A percentile compares a stretch with the other conserved stretches of the same genome.
Conservation (phyloP, 176 grass and related monocot genomes). For the Lolium perenne region DNA sequence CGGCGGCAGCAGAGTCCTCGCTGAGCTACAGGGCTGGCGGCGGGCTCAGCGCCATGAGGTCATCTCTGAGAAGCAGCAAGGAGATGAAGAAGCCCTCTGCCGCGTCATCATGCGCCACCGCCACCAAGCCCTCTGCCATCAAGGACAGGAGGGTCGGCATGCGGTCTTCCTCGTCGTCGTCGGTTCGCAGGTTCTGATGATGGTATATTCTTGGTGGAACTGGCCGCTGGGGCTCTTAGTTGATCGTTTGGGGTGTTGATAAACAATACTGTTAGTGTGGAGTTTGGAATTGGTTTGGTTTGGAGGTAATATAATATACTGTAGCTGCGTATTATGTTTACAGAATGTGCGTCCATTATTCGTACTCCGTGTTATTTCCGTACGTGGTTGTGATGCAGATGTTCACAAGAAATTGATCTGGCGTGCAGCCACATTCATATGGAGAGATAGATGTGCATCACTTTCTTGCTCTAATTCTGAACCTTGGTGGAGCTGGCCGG, state of each 20-base stretch:
- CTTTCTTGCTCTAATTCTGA: no score
- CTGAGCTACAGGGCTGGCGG: constrained; percentile 31
- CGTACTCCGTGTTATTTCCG: no score
- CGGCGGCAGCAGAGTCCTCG: constrained; percentile 29
- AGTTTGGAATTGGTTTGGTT: not conserved
- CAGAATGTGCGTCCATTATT: not conserved
- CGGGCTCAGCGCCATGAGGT: constrained; percentile 40
- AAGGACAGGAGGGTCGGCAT: constrained; percentile 44
- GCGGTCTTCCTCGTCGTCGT: constrained; percentile 34
- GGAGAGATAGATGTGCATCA: no score
- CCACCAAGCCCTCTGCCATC: not conserved
- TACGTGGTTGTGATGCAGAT: no score
- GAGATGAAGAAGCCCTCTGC: constrained; percentile 73
- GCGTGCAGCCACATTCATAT: no score
- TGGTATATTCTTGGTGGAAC: not conserved
- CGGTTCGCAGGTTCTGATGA: constrained; percentile 38
- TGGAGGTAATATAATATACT: not conserved
- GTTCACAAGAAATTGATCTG: no score
- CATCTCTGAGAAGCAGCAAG: constrained; percentile 67
- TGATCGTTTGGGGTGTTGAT: not conserved
- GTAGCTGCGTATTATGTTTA: not conserved
- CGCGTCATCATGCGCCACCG: not conserved
- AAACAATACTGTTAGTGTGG: not conserved
- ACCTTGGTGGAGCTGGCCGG: no score
- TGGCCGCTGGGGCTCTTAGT: not conserved